A percentile compares a stretch with the other conserved stretches of the same genome.
Evolutionary conservation across 805 yeast species (phyloP).

Genomic region (Cyberlindnera maritima): DNA sequence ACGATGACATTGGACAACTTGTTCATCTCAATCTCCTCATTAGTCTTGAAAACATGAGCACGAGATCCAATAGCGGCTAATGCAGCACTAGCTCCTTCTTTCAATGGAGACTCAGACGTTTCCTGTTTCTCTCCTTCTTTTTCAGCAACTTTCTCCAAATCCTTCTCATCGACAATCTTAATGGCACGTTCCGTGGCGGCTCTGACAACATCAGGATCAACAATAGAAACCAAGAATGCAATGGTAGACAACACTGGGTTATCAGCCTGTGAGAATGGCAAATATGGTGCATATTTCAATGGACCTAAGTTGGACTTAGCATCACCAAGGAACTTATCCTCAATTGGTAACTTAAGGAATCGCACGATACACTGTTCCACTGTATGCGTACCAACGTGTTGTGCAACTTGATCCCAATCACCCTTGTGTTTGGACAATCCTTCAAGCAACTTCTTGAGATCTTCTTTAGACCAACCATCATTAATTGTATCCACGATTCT

Average conservation of each 20-base stretch:
- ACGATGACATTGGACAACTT: slow-evolving; percentile 54
- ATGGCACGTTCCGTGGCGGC: slow-evolving; percentile 74
- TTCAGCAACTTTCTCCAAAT: slow-evolving; percentile 18
- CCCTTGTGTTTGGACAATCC: slow-evolving; percentile 61
- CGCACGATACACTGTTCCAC: slow-evolving; percentile 79
- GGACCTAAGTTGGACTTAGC: slow-evolving; percentile 51
- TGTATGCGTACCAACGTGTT: slow-evolving; percentile 62
- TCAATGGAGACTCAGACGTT: slow-evolving; percentile 36
- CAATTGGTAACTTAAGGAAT: slow-evolving; percentile 78
- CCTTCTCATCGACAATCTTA: slow-evolving; percentile 25
- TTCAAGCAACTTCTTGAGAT: slow-evolving; percentile 55
- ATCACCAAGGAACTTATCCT: slow-evolving; percentile 62
- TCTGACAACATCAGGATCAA: slow-evolving; percentile 81
- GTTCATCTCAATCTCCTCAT: slow-evolving; percentile 77
- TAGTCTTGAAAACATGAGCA: slow-evolving; percentile 73
- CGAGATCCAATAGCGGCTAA: slow-evolving; percentile 55
- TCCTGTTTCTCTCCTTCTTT: slow-evolving; percentile 18
- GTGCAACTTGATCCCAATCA: slow-evolving; percentile 79
- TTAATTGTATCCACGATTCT: slow-evolving; percentile 34
- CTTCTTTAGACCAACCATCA: slow-evolving; percentile 66
- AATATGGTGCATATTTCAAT: slow-evolving; percentile 74
- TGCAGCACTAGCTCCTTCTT: slow-evolving; percentile 16
- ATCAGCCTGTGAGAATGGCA: slow-evolving; percentile 82
- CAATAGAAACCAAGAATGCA: slow-evolving; percentile 79
- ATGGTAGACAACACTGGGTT: slow-evolving; percentile 94